phyloP scores from a whole-genome alignment of 1,284 basidiomycete genomes.

The Ganoderma resinaceum region DNA sequence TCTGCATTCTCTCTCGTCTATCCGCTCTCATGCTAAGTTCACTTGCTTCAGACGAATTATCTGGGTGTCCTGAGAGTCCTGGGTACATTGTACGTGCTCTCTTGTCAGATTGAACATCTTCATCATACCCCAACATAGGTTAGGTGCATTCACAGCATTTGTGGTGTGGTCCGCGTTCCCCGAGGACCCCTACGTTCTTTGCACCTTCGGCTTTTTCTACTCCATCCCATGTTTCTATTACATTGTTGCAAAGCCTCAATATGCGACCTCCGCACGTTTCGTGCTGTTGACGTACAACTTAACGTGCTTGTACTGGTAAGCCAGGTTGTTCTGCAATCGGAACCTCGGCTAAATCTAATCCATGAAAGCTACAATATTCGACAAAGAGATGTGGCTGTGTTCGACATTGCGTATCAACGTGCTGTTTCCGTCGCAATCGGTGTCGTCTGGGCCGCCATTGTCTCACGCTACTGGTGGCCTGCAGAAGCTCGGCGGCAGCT shows the following conservation, averaged over 20 bases:
- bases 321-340: conserved; percentile 15
- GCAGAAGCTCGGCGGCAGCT: conserved; percentile 91
- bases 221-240: conserved; percentile 95
- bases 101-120: background rate
- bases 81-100: conserved; percentile 75
- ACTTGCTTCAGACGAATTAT: conserved; percentile 74
- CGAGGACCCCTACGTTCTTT: conserved; percentile 76
- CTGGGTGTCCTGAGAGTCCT: conserved; percentile 79
- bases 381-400: conserved; percentile 70
- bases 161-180: conserved; percentile 78
- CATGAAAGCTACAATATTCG: conserved; percentile 80
- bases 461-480: conserved; percentile 95
- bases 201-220: conserved; percentile 89
- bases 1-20: conserved; percentile 1
- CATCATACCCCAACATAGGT: conserved; percentile 51
- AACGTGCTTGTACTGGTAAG: conserved; percentile 87
- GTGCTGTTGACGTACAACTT: conserved; percentile 92
- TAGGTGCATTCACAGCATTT: conserved; percentile 83
- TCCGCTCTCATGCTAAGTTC: conserved; percentile 21
- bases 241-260: conserved; percentile 82
- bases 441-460: conserved; percentile 88
- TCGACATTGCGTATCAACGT: conserved; percentile 79
- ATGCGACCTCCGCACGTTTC: conserved; percentile 84
- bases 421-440: conserved; percentile 86
- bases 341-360: background rate